Percentiles rank a stretch among this genome's conserved stretches.
Evolutionary conservation across 352 stramenopile species (phyloP).

Genomic region (Phytophthora podocarpi): DNA sequence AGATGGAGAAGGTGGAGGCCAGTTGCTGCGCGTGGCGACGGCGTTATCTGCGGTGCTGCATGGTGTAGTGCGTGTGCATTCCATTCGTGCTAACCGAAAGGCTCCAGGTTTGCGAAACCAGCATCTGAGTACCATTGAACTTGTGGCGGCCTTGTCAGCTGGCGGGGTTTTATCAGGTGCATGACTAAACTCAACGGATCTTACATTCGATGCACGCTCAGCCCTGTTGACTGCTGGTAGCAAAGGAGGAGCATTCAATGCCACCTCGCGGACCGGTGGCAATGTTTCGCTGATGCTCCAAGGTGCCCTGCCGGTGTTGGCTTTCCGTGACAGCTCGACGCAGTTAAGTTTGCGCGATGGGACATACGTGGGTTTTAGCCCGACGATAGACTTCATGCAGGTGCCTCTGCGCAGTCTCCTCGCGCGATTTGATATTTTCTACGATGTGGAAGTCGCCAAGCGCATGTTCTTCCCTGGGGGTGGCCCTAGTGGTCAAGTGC

Average conservation of each 20-base stretch:
- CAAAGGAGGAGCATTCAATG: constrained; percentile 21
- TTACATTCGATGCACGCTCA: constrained; percentile 40
- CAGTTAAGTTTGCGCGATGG: constrained; percentile 51
- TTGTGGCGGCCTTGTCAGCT: constrained; percentile 46
- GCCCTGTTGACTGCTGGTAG: constrained; percentile 8
- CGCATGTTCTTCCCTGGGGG: constrained; percentile 62
- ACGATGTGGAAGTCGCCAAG: constrained; percentile 39
- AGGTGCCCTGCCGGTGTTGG: constrained; percentile 52
- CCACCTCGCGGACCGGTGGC: constrained; percentile 54
- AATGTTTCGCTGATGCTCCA: constrained; percentile 75
- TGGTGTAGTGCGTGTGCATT: constrained; percentile 67
- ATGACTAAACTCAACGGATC: constrained; percentile 51
- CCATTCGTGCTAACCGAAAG: constrained; percentile 76
- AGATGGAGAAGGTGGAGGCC: constrained; percentile 86
- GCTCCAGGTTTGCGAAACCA: constrained; percentile 81
- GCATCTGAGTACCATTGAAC: constrained; percentile 79
- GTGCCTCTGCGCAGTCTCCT: constrained; percentile 46
- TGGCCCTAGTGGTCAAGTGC: constrained; percentile 38
- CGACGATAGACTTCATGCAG: constrained; percentile 69
- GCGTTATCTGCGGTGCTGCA: constrained; percentile 69
- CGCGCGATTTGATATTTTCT: constrained; percentile 44
- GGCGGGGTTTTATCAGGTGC: constrained; percentile 39
- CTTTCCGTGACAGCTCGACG: constrained; percentile 36
- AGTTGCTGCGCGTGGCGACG: constrained; percentile 87
- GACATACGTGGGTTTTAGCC: constrained; percentile 69